Evolutionary conservation across 2,329 filamentous ascomycete genomes (phyloP).

Genomic region (Cercospora brassicicola): DNA sequence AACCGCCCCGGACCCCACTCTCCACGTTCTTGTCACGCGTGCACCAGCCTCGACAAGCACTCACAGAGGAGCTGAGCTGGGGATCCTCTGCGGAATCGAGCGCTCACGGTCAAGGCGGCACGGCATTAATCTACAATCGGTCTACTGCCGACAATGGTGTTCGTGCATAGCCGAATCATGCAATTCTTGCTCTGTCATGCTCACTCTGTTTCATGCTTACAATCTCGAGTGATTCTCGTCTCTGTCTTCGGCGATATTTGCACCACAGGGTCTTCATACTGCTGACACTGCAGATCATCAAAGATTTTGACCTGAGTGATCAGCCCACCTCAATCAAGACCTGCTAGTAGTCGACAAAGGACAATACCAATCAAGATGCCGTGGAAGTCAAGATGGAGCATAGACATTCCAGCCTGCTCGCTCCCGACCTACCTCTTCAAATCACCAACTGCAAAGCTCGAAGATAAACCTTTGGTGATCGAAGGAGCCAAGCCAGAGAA

Average conservation of each 20-base stretch:
- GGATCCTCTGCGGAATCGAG: not conserved
- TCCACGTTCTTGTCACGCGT: slow-evolving; percentile 7
- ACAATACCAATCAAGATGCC: slow-evolving; percentile 45
- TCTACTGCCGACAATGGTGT: not conserved
- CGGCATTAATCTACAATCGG: not conserved
- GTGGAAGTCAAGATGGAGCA: slow-evolving; percentile 52
- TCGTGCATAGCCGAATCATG: not conserved
- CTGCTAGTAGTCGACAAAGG: not conserved
- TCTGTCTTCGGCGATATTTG: not conserved
- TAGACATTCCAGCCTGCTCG: slow-evolving; percentile 49
- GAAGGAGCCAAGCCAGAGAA: slow-evolving; percentile 68
- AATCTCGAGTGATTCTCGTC: not conserved
- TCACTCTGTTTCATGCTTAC: not conserved
- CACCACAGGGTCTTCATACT: not conserved
- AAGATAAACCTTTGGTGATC: slow-evolving; percentile 53
- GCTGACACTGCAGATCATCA: not conserved
- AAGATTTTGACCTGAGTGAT: no score
- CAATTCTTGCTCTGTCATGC: not conserved
- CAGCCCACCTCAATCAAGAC: not conserved
- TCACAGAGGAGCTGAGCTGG: not conserved
- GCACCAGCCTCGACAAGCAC: not conserved
- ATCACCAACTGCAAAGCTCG: slow-evolving; percentile 46
- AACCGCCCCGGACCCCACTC: slow-evolving; percentile 4
- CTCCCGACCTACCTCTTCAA: slow-evolving; percentile 53
- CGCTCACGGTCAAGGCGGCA: not conserved